Evolutionary conservation across 805 yeast genomes (phyloP), one percentile per base, ranked within the genome.

Genomic region (Starmerella gropengiesseri): DNA sequence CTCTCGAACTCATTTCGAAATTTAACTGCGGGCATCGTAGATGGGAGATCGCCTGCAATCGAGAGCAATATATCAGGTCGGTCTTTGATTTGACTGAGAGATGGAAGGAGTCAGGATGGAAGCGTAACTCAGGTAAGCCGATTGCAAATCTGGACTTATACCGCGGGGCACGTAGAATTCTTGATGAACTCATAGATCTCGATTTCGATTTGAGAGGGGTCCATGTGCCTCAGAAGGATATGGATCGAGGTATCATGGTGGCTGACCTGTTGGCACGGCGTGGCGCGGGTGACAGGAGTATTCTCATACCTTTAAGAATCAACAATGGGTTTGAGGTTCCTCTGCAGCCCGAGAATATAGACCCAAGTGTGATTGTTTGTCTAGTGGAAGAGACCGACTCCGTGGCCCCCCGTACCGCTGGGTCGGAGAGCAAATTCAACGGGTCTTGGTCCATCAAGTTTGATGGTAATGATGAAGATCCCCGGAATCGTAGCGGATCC

Each of bases 41-140:
- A 14, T 34, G 37, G 37, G 37, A 34, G 17, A 34, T 34, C 17
- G 37, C 37, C 16, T 34, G 37, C 23, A 34, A 34, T 23, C 37
- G 37, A 5, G 37, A 34, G 37, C 37, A 34, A 29, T 34, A 34
- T 20, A 34, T 34, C 3, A 34, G 22, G 7, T 34, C 29, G 21
- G 37, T 34, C 4, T 34, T 34, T 14, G 37, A 34, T 16, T 29
- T 34, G 14, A 23, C 37, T 5, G 27, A 34, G 28, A n/a, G 37
- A 7, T 34, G 37, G 37, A 34, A 34, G 37, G 22, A 22, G 12
- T 22, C 37, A 8, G 37, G 37, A n/a, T 34, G 37, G 37, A 34
- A 34, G 20, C 37, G 37, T n/a, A 34, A 34, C 20, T 34, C 37
- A 14, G 37, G 37, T 2, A 34, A 34, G 14, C 37, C 37, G 5